Evolutionary conservation across 345 rosid species (phyloP).

Genomic region (Excoecaria agallocha): DNA sequence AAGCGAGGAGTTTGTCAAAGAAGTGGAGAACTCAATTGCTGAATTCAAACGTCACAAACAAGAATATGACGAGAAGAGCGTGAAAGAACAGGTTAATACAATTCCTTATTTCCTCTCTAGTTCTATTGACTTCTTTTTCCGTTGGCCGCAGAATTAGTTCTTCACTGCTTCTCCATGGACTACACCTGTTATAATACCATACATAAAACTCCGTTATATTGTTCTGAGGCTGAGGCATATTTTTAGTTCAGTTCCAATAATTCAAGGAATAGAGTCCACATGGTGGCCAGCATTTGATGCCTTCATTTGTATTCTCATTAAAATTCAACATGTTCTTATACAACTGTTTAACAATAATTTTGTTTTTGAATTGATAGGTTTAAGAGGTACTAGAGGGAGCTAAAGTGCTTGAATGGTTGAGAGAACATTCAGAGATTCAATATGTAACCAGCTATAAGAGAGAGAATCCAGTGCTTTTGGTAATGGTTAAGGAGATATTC

Average conservation of each 20-base stretch:
- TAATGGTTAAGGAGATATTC: background rate
- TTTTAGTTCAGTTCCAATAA: no score
- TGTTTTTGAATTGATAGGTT: conserved; percentile 44
- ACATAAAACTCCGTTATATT: no score
- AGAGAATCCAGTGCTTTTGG: background rate
- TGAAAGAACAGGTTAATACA: conserved; percentile 71
- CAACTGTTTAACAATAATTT: background rate
- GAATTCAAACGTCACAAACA: conserved; percentile 79
- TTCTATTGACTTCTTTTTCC: no score
- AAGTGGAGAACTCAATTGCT: conserved; percentile 67
- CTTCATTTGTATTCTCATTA: no score
- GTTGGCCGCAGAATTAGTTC: no score
- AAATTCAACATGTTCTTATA: background rate
- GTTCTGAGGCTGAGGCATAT: no score
- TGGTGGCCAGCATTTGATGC: no score
- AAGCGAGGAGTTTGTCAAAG: conserved; percentile 72
- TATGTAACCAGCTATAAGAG: conserved; percentile 52
- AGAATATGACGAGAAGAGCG: conserved; percentile 76
- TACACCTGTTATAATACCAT: no score
- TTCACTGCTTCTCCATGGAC: no score
- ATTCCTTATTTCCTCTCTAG: background rate
- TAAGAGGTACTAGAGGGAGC: conserved; percentile 93
- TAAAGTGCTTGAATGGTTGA: conserved; percentile 93
- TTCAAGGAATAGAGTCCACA: no score
- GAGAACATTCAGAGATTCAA: conserved; percentile 66